Evolutionary conservation across 805 yeast species (phyloP).

Genomic region (Wickerhamiella musiphila): DNA sequence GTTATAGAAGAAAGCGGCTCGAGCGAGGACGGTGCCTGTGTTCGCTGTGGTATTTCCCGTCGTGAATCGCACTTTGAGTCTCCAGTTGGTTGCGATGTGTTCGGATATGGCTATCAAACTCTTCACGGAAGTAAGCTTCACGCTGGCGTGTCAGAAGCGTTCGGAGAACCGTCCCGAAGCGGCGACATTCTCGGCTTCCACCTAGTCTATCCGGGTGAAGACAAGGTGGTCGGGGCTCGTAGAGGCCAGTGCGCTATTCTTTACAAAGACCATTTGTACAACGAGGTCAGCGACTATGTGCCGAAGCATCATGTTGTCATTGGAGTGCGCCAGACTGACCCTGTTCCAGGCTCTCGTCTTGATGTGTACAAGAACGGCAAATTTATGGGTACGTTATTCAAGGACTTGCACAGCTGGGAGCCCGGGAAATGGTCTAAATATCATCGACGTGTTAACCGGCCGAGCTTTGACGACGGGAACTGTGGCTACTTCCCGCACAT

Average conservation of each 20-base stretch:
- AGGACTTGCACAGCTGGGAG: constrained; percentile 51
- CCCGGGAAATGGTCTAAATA: constrained; percentile 59
- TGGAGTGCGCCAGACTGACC: constrained; percentile 13
- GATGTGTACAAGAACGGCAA: constrained; percentile 65
- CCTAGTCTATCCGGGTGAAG: constrained; percentile 43
- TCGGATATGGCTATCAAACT: constrained; percentile 83
- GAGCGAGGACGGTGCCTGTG: constrained; percentile 29
- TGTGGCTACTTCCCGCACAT: constrained; percentile 86
- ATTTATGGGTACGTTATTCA: constrained; percentile 45
- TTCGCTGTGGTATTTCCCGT: constrained; percentile 68
- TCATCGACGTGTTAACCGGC: constrained; percentile 11
- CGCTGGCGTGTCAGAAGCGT: constrained; percentile 44
- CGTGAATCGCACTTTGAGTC: constrained; percentile 83
- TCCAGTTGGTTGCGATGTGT: constrained; percentile 90
- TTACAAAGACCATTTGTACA: constrained; percentile 58
- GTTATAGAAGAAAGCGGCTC: constrained; percentile 31
- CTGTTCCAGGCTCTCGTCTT: constrained; percentile 34
- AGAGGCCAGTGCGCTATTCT: constrained; percentile 82
- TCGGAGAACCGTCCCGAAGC: constrained; percentile 40
- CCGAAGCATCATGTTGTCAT: too few species aligned
- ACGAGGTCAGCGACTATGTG: constrained; percentile 65
- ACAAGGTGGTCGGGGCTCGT: constrained; percentile 6
- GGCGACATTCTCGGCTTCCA: constrained; percentile 79
- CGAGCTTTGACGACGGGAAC: constrained; percentile 51
- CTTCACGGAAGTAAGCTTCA: constrained; percentile 59